Conservation (phyloP, 2,329 filamentous ascomycete species). For the Xylariaceae sp. region DNA sequence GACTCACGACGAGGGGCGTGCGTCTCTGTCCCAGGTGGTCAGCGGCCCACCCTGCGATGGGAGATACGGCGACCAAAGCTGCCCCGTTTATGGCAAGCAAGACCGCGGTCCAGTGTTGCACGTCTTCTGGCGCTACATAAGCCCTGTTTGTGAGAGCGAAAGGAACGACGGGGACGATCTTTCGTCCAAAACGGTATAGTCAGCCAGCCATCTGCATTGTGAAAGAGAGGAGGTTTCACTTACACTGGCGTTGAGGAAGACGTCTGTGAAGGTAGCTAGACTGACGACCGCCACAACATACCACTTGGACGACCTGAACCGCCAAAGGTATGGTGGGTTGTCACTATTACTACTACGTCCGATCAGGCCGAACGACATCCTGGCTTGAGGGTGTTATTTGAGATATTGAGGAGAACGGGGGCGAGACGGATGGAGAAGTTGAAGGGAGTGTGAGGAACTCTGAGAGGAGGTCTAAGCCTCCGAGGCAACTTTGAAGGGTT, state of each 20-base stretch:
- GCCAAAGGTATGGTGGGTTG: background rate
- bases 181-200: no score
- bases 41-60: background rate
- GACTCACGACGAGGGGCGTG: background rate
- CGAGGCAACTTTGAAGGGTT: no score
- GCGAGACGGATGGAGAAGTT: no score
- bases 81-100: background rate
- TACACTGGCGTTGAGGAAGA: background rate
- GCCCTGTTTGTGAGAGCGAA: background rate
- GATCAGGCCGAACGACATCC: no score
- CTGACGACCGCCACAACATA: background rate
- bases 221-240: no score
- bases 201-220: no score
- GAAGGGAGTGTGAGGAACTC: no score
- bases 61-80: background rate
- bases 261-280: background rate
- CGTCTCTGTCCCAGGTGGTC: background rate
- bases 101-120: background rate
- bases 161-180: constrained; percentile 1
- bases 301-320: background rate
- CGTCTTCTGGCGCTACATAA: background rate
- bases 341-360: no score
- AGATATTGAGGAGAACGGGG: no score
- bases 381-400: no score
- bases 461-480: no score